A percentile compares a stretch with the other conserved stretches of the same genome.
Evolutionary conservation across 2,329 filamentous ascomycete genomes (phyloP).

Genomic region (Colletotrichum scovillei): DNA sequence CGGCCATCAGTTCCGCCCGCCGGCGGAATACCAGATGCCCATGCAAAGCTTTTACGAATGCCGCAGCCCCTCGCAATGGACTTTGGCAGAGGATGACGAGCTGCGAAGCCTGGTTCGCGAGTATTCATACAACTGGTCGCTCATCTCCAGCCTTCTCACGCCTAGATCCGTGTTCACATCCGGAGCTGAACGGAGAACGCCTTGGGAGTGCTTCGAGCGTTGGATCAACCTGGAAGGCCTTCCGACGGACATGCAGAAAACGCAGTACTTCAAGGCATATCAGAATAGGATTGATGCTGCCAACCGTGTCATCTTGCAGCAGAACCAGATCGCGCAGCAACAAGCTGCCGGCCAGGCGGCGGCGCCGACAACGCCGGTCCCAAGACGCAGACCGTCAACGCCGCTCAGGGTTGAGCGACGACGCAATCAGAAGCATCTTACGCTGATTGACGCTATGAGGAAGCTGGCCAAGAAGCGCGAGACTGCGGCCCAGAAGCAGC

Average conservation of each 20-base stretch:
- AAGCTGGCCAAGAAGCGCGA: constrained; percentile 96
- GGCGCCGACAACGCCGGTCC: constrained; percentile 60
- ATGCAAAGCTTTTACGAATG: constrained; percentile 90
- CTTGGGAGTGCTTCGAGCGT: constrained; percentile 98
- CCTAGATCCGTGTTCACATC: constrained; percentile 83
- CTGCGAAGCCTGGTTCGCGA: constrained; percentile 86
- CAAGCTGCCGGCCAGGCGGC: constrained; percentile 50
- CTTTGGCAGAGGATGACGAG: constrained; percentile 89
- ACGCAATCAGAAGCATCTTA: constrained; percentile 86
- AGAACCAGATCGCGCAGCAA: constrained; percentile 61
- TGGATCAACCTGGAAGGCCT: constrained; percentile 94
- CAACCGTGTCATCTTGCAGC: constrained; percentile 64
- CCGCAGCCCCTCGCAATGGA: constrained; percentile 90
- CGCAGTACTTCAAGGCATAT: constrained; percentile 88
- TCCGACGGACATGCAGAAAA: constrained; percentile 93
- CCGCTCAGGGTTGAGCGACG: constrained; percentile 89
- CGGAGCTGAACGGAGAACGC: constrained; percentile 88
- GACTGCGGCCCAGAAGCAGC: constrained; percentile 85
- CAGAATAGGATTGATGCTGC: constrained; percentile 70
- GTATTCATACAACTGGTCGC: constrained; percentile 97
- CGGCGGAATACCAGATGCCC: constrained; percentile 92
- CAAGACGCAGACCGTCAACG: constrained; percentile 77
- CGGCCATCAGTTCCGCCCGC: constrained; percentile 91
- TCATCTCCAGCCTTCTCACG: constrained; percentile 85
- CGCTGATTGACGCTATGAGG: constrained; percentile 92